Conservation (phyloP, 257 asterid genomes). For the Buddleja alternifolia region DNA sequence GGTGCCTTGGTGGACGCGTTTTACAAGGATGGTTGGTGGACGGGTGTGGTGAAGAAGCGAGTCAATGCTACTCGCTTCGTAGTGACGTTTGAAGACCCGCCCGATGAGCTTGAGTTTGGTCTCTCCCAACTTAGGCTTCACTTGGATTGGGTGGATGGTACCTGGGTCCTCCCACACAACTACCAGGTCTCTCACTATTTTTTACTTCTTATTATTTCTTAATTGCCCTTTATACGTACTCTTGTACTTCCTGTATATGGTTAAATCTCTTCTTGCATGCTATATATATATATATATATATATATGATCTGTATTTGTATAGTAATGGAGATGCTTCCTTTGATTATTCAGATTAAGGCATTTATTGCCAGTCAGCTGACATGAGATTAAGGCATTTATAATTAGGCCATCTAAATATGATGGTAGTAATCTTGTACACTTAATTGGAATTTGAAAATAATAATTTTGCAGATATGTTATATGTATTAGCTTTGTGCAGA, state of each 20-base stretch:
- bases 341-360: background rate
- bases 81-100: conserved; percentile 39
- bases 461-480: conserved; percentile 13
- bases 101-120: conserved; percentile 36
- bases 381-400: background rate
- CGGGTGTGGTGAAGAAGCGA: conserved; percentile 25
- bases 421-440: no score
- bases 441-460: no score
- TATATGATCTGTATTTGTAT: no score
- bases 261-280: no score
- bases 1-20: conserved; percentile 41
- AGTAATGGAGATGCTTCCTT: no score
- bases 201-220: no score
- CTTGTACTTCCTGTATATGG: no score
- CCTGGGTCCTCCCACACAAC: conserved; percentile 36
- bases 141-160: conserved; percentile 39
- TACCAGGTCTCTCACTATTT: no score
- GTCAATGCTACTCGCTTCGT: conserved; percentile 22
- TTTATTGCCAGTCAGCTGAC: background rate
- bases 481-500: conserved; percentile 11
- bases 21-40: conserved; percentile 45
- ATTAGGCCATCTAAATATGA: background rate
- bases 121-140: conserved; percentile 39
- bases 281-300: no score
- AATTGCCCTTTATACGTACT: no score